Conservation (phyloP, 345 rosid genomes). For the Aquilaria yunnanensis region DNA sequence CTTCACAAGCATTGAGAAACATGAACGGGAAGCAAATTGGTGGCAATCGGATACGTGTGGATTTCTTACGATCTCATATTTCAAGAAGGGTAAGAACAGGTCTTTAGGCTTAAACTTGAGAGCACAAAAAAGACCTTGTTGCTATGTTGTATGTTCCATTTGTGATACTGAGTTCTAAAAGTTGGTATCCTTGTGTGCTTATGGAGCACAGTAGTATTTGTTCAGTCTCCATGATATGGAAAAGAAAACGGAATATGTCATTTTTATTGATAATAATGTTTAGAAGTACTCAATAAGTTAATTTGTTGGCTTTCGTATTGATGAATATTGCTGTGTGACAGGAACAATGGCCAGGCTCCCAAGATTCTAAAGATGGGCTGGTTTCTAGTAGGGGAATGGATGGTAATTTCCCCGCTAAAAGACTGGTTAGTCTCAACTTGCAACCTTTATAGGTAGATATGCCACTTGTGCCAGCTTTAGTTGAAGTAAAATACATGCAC, state of each 20-base stretch:
- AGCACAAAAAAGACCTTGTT: no score
- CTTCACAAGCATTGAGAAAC: constrained; percentile 58
- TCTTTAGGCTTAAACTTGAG: not conserved
- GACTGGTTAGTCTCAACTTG: constrained; percentile 36
- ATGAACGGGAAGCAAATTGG: constrained; percentile 72
- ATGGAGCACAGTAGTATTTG: no score
- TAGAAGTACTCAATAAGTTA: no score
- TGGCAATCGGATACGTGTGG: constrained; percentile 72
- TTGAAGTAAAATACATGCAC: no score
- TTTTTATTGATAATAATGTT: no score
- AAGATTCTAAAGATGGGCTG: constrained; percentile 41
- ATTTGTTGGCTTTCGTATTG: not conserved
- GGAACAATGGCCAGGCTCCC: constrained; percentile 48
- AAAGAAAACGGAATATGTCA: no score
- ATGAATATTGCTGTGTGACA: constrained; percentile 19
- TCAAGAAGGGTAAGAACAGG: constrained; percentile 54
- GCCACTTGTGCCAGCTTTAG: no score
- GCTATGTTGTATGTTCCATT: no score
- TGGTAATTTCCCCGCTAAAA: constrained; percentile 34
- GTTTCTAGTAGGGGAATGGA: constrained; percentile 30
- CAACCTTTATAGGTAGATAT: no score
- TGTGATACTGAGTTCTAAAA: no score
- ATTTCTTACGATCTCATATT: constrained; percentile 67
- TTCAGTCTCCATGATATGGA: no score
- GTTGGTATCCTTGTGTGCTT: no score